A percentile compares a stretch with the other conserved stretches of the same genome.
These are phyloP conservation scores for Dendrostoma leiphaemia DNA, from an alignment of 2,329 filamentous ascomycete species.

Conservation along the genomic window DNA sequence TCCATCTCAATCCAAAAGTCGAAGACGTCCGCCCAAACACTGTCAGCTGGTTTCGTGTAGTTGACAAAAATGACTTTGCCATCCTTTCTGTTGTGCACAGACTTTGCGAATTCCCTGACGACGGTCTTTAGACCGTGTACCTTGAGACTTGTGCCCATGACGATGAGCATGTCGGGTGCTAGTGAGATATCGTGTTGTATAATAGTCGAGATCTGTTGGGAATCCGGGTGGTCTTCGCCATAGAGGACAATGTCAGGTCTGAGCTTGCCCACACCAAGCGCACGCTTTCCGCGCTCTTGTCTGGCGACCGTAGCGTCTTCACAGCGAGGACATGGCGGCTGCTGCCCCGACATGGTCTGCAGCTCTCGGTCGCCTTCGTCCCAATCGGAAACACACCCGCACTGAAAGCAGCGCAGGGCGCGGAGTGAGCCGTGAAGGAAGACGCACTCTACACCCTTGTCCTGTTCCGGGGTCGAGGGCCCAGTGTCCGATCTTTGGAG, in stretches of 20 bases:
- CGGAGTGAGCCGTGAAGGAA: conserved; percentile 70
- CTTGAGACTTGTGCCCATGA: conserved; percentile 68
- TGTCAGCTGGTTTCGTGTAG: conserved; percentile 69
- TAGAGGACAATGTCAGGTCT: conserved; percentile 73
- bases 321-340: conserved; percentile 67
- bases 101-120: conserved; percentile 69
- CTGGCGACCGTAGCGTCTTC: conserved; percentile 60
- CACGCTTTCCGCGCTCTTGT: conserved; percentile 64
- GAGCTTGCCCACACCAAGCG: conserved; percentile 64
- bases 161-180: conserved; percentile 65
- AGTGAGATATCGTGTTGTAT: conserved; percentile 65
- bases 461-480: conserved; percentile 23
- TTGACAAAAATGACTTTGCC: conserved; percentile 74
- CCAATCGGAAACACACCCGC: conserved; percentile 57
- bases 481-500: conserved; percentile 9
- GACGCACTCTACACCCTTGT: conserved; percentile 61
- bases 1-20: conserved; percentile 76
- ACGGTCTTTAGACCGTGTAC: conserved; percentile 71
- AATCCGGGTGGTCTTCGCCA: conserved; percentile 69
- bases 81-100: conserved; percentile 60
- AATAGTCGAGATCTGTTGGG: conserved; percentile 65
- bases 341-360: conserved; percentile 60
- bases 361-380: conserved; percentile 53
- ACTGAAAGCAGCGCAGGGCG: conserved; percentile 62
- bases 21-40: conserved; percentile 69